Base-by-base conservation (phyloP, 2,329 filamentous ascomycete genomes). In the Myriosclerotinia duriaeana region DNA sequence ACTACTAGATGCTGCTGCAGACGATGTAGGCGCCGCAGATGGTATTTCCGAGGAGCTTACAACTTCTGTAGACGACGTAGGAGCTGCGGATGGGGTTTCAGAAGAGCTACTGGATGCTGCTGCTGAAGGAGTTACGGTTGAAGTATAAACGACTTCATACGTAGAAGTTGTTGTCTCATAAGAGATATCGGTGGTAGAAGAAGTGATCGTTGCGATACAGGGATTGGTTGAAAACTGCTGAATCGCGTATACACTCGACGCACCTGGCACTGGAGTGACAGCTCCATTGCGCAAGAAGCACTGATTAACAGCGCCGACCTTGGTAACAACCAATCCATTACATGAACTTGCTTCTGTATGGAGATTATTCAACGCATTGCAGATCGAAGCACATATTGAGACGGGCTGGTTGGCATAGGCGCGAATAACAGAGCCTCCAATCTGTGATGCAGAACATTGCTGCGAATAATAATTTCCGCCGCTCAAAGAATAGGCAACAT, bases 381-480 rank as follows among this genome's bases (percentile, higher is more conserved):
- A 58, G 22, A 44, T 1, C 2, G 54, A 58, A 20, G 26, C 54
- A 44, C 54, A 58, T 8, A 44, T 26, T 12, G n/a, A 30, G 4
- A 2, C 42, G 15, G 15, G 38, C 5, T 38, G 54, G 1, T 58
- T 38, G 22, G 42, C 38, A 20, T 58, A 58, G 54, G 54, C 54
- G 20, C 54, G 54, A 26, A 58, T 44, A 8, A 44, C 5, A 17
- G 15, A 42, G 5, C 54, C 54, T 8, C 54, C 54, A 5, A 5
- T 2, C 8, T 42, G 54, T 4, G 54, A 58, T 44, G 38, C 38
- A 15, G 38, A 12, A 5, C 54, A 58, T 44, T 26, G 38, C 15
- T 58, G 38, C 11, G 54, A 58, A 58, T 58, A 58, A 8, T 58
- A 58, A n/a, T 58, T 58, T 22, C 54, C 54, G 8, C 54, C 54